Evolutionary conservation across 2,329 filamentous ascomycete genomes (phyloP).

Genomic region (Leptographium wingfieldii): DNA sequence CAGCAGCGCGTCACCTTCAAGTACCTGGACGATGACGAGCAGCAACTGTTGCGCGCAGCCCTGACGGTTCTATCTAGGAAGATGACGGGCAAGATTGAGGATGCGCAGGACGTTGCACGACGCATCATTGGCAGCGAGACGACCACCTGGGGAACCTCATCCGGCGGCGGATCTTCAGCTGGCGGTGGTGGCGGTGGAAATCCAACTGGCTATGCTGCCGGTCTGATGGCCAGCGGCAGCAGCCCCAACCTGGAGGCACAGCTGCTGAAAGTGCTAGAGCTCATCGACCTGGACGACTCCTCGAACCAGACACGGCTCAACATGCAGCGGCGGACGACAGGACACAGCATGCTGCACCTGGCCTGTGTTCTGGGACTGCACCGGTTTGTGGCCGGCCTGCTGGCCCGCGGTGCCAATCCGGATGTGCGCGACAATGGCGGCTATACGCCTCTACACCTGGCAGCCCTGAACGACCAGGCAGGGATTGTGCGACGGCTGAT

Average conservation of each 20-base stretch:
- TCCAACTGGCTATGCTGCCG: constrained; percentile 27
- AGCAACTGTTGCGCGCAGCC: constrained; percentile 55
- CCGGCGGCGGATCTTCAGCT: constrained; percentile 7
- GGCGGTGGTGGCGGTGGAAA: constrained; percentile 15
- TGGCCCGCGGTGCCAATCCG: constrained; percentile 66
- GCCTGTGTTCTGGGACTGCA: constrained; percentile 64
- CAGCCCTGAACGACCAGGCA: constrained; percentile 60
- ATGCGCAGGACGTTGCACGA: constrained; percentile 48
- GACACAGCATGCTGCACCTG: constrained; percentile 71
- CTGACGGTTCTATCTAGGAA: constrained; percentile 47
- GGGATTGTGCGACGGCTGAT: constrained; percentile 68
- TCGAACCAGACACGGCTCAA: constrained; percentile 56
- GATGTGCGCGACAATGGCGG: constrained; percentile 66
- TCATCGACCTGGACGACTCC: constrained; percentile 67
- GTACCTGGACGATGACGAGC: constrained; percentile 60
- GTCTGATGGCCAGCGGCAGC: constrained; percentile 13
- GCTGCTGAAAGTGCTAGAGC: constrained; percentile 61
- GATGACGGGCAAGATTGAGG: constrained; percentile 49
- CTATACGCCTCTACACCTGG: constrained; percentile 72
- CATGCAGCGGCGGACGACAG: constrained; percentile 45
- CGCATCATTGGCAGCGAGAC: constrained; percentile 41
- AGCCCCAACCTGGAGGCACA: constrained; percentile 49
- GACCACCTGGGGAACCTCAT: constrained; percentile 30
- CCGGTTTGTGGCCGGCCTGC: constrained; percentile 62
- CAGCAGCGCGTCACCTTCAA: constrained; percentile 45